Evolutionary conservation across 2,329 filamentous ascomycete species (phyloP), one percentile per base, ranked within the genome.

Genomic region (Phialophora expanda): DNA sequence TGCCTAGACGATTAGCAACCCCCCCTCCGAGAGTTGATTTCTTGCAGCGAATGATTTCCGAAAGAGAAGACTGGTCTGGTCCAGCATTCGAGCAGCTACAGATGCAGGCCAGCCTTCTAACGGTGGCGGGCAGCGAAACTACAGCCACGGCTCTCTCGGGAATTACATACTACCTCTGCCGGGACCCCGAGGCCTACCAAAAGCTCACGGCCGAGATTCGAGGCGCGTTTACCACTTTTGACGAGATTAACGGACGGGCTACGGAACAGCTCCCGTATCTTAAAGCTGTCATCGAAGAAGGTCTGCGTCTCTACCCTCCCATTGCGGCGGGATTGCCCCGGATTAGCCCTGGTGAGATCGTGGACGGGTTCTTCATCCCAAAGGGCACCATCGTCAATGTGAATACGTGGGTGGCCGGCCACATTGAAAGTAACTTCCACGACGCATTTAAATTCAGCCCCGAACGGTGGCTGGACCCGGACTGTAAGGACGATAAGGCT

Each of bases 361-460:
- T 56, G 28, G 30, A 44, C 56, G 56, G 56, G 12, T 12, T 28
- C 7, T 48, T 11, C 2, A 20, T 58, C 4, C 56, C 56, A 1
- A 20, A 20, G 50, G 50, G 50, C 50, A 5, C 50, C 12, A 6
- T 53, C 12, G 38, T 41, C 12, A 50, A 65, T 73, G n/a, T 67
- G 67, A 91, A 86, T 58, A 86, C 90, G 0, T 93, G 89, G 89
- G 86, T 92, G 22, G 34, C 61, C 22, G 53, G 53, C n/a, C 61
- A 63, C 46, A 51, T 32, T 54, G 44, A 41, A 38, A 32, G 11
- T 8, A 72, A 73, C 56, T 73, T 73, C 57, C 30, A 51, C 17
- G 28, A 58, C 20, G 58, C 72, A 9, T 60, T 62, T 20, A 54
- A 67, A 34, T 56, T 56, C 54, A 32, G 7, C 11, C 72, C 72